Evolutionary conservation across 495 filamentous ascomycete species (phyloP).

Genomic region (Sordaria brevicollis): DNA sequence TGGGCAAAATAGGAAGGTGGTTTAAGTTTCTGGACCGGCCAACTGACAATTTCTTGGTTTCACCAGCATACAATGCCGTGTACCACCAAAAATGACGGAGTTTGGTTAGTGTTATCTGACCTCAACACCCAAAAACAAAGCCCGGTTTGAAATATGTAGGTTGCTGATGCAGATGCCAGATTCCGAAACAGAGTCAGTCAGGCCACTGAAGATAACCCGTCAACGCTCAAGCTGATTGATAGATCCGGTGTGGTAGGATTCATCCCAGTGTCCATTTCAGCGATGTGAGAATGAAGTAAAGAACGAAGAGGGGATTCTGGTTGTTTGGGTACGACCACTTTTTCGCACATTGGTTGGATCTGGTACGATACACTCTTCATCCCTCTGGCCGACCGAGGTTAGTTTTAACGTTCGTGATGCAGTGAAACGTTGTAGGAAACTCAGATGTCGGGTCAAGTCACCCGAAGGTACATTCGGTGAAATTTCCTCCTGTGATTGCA

Average conservation of each 20-base stretch:
- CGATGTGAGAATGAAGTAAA: background rate
- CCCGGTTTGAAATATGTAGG: background rate
- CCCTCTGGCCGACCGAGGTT: background rate
- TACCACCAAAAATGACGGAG: background rate
- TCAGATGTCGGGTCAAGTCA: background rate
- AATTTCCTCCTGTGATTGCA: background rate
- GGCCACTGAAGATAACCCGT: background rate
- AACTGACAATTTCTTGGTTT: background rate
- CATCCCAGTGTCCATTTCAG: background rate
- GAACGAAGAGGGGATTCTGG: background rate
- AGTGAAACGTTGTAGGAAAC: background rate
- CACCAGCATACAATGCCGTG: background rate
- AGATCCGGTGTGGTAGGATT: background rate
- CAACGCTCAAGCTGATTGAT: background rate
- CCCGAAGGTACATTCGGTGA: background rate
- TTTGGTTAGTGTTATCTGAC: background rate
- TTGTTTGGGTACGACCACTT: background rate
- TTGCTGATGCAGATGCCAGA: background rate
- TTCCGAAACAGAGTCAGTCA: background rate
- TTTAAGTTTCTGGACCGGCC: background rate
- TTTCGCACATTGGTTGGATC: background rate
- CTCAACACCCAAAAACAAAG: background rate
- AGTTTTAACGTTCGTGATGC: background rate
- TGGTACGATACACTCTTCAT: background rate
- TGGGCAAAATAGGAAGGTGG: background rate